Conservation (phyloP, 352 stramenopile species). For the Globisporangium carolinianum region DNA sequence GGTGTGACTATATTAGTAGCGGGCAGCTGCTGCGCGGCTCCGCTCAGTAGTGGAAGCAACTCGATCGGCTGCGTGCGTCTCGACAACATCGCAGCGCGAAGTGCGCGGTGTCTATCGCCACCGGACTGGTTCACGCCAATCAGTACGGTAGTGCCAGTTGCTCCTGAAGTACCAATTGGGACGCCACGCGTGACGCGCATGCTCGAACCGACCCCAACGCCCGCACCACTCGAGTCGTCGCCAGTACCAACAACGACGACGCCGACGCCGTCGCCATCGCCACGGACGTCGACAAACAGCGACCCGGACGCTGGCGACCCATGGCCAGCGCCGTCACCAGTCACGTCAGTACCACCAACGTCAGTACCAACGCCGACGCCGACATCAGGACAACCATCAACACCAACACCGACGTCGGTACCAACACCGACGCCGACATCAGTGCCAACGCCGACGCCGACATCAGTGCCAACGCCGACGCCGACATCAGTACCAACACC, state of each 20-base stretch:
- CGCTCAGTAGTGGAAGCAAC: constrained; percentile 13
- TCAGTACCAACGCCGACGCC: background rate
- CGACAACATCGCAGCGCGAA: constrained; percentile 2
- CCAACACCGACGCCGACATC: constrained; percentile 1
- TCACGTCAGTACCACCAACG: background rate
- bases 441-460: background rate
- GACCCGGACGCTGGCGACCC: constrained; percentile 8
- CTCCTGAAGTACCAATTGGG: background rate
- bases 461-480: background rate
- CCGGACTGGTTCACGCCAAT: constrained; percentile 14
- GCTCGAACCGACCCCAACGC: constrained; percentile 2
- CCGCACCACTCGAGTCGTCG: background rate
- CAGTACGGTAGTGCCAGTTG: background rate
- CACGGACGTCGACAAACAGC: background rate
- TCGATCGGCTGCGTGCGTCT: constrained; percentile 26
- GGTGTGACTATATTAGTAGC: constrained; percentile 8
- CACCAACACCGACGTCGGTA: background rate
- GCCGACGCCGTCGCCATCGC: constrained; percentile 1
- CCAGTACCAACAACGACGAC: background rate
- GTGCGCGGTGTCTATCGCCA: constrained; percentile 19
- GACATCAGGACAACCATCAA: background rate
- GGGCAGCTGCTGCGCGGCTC: constrained; percentile 37
- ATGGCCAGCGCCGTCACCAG: constrained; percentile 1
- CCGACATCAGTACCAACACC: background rate
- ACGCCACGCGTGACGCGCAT: background rate